Conservation (phyloP, 495 filamentous ascomycete species). For the Podospora pseudocomata region DNA sequence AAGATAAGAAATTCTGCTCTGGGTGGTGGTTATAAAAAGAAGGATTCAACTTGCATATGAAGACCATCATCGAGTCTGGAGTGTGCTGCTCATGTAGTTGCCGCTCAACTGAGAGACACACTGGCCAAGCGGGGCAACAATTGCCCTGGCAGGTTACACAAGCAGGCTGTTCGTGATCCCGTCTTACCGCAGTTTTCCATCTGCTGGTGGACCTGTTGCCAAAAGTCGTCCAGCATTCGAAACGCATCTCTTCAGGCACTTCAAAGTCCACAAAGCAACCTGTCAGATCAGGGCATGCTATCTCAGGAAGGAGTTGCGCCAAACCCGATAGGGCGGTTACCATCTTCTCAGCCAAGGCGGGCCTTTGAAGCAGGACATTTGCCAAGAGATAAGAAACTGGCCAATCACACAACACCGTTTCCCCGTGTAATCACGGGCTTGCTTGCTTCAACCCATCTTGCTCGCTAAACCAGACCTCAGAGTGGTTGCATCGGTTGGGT, state of each 20-base stretch:
- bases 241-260: neutral
- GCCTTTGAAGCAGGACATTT: neutral
- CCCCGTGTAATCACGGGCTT: neutral
- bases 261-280: neutral
- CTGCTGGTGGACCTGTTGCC: neutral
- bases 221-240: neutral
- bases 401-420: neutral
- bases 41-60: neutral
- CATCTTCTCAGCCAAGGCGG: neutral
- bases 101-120: neutral
- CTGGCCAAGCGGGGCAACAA: neutral
- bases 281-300: neutral
- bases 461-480: neutral
- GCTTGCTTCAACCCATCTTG: neutral
- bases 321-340: slow-evolving; percentile 1
- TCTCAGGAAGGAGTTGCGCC: neutral
- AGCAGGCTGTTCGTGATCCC: neutral
- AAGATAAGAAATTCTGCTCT: neutral
- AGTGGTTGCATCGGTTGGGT: neutral
- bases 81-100: neutral
- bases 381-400: slow-evolving; percentile 7
- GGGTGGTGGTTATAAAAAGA: neutral
- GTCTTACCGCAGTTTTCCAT: neutral
- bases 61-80: neutral
- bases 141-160: neutral